Evolutionary conservation across 1,284 basidiomycete species (phyloP).

Genomic region (Austroboletus niveus): DNA sequence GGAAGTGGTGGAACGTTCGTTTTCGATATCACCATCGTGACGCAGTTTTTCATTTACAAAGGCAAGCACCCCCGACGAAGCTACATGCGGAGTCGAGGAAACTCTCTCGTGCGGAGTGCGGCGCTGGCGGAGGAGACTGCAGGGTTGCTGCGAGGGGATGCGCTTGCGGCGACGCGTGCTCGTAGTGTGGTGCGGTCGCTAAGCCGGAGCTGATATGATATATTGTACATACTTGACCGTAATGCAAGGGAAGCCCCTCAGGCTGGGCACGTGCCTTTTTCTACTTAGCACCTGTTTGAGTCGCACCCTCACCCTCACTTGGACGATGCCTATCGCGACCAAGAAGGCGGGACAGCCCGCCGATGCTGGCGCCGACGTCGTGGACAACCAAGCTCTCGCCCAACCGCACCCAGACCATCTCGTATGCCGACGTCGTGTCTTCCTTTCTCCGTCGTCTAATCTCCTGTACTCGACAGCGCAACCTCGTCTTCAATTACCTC

Average conservation of each 20-base stretch:
- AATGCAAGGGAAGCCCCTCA: not conserved
- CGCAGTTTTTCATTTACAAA: constrained; percentile 56
- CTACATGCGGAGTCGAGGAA: constrained; percentile 30
- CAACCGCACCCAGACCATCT: constrained; percentile 29
- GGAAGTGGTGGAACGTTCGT: constrained; percentile 87
- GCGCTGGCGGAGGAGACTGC: constrained; percentile 43
- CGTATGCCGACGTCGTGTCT: constrained; percentile 14
- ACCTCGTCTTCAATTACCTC: constrained; percentile 81
- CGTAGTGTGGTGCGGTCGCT: constrained; percentile 16
- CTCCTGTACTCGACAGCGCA: constrained; percentile 43
- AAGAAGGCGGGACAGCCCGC: constrained; percentile 20
- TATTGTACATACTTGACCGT: not conserved
- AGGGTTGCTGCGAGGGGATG: constrained; percentile 44
- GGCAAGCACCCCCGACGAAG: constrained; percentile 32
- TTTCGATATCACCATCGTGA: constrained; percentile 85
- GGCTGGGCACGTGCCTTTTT: constrained; percentile 17
- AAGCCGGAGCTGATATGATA: constrained; percentile 23
- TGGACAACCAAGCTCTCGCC: constrained; percentile 21
- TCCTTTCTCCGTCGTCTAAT: constrained; percentile 1
- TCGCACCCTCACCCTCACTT: not conserved
- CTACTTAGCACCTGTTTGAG: not conserved
- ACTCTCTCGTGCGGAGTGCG: constrained; percentile 27
- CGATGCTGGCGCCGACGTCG: constrained; percentile 2
- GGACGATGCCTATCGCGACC: constrained; percentile 20
- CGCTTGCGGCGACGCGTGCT: constrained; percentile 25